These are phyloP conservation scores for Stylosanthes scabra DNA, from an alignment of 331 rosid species.

Conservation along the genomic window DNA sequence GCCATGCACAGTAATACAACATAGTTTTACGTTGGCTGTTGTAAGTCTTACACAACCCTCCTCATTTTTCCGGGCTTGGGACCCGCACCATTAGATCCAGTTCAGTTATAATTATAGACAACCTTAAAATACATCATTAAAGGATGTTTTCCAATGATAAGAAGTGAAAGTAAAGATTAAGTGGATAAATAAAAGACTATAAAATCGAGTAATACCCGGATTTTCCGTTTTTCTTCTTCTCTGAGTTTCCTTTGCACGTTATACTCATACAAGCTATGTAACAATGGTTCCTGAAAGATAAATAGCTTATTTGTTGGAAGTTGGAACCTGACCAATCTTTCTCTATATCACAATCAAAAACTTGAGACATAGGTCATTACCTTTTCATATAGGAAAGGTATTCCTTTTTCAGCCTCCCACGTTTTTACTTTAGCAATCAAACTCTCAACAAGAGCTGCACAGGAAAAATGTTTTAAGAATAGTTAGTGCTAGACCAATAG, in stretches of 20 bases:
- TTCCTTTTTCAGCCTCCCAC: slow-evolving; percentile 91
- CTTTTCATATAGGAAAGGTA: slow-evolving; percentile 88
- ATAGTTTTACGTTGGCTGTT: too few relatives aligned
- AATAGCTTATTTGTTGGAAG: slow-evolving; percentile 4
- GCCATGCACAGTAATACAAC: too few relatives aligned
- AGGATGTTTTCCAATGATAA: slow-evolving; percentile 11
- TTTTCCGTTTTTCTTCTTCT: slow-evolving; percentile 88
- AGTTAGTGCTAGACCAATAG: slow-evolving; percentile 16
- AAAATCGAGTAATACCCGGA: slow-evolving; percentile 63
- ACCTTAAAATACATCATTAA: slow-evolving; percentile 2
- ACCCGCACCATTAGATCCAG: neutral
- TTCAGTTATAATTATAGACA: slow-evolving; percentile 9
- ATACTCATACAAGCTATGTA: slow-evolving; percentile 70
- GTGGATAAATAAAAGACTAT: slow-evolving; percentile 1
- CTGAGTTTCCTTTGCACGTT: slow-evolving; percentile 56
- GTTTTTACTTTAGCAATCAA: slow-evolving; percentile 80
- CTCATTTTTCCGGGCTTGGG: too few relatives aligned
- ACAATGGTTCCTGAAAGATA: slow-evolving; percentile 63
- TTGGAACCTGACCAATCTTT: slow-evolving; percentile 7
- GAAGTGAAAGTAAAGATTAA: neutral
- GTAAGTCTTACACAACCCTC: too few relatives aligned
- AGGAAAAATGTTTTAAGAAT: slow-evolving; percentile 24
- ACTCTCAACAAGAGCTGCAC: slow-evolving; percentile 70
- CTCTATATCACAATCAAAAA: slow-evolving; percentile 13
- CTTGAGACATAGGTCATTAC: slow-evolving; percentile 46